phyloP scores from a whole-genome alignment of 2,329 filamentous ascomycete species.

The Spiromastix sp. region DNA sequence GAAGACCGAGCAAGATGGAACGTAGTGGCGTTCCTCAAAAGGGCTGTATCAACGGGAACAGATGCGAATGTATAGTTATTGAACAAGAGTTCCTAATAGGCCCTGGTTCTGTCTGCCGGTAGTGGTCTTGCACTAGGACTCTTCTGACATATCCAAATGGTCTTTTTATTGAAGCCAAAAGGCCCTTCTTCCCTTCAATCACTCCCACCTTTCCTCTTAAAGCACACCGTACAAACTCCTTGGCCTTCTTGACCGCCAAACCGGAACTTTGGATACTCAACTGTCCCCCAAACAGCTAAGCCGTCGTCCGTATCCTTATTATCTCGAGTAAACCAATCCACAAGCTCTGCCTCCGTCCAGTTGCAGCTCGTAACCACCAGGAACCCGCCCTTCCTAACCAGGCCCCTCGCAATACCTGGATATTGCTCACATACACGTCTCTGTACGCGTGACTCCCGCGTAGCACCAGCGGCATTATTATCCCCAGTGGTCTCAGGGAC shows the following conservation, averaged over 20 bases:
- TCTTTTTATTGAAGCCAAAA: no score
- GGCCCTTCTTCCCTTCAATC: not conserved
- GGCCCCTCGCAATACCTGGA: slow-evolving; percentile 51
- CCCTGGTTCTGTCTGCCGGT: slow-evolving; percentile 2
- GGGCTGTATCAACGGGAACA: slow-evolving; percentile 5
- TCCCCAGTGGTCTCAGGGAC: slow-evolving; percentile 8
- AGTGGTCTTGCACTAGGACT: no score
- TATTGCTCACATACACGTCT: slow-evolving; percentile 66
- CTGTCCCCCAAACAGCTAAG: slow-evolving; percentile 54
- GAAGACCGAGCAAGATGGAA: slow-evolving; percentile 49
- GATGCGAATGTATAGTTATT: slow-evolving; percentile 1
- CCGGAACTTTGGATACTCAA: slow-evolving; percentile 75
- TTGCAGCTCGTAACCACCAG: slow-evolving; percentile 93
- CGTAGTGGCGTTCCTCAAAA: slow-evolving; percentile 38
- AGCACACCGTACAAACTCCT: slow-evolving; percentile 80
- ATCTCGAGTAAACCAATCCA: slow-evolving; percentile 60
- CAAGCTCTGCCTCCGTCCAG: slow-evolving; percentile 86
- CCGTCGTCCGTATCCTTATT: slow-evolving; percentile 22
- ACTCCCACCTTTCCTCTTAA: slow-evolving; percentile 40
- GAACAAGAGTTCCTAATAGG: no score
- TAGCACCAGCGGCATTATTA: not conserved
- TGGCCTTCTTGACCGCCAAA: slow-evolving; percentile 86
- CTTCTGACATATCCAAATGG: no score
- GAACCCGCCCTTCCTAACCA: slow-evolving; percentile 62
- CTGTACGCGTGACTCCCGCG: slow-evolving; percentile 10